Percentiles rank a stretch among this genome's conserved stretches.
Evolutionary conservation across 345 rosid genomes (phyloP).

Genomic region (Eucalyptus cladocalyx): DNA sequence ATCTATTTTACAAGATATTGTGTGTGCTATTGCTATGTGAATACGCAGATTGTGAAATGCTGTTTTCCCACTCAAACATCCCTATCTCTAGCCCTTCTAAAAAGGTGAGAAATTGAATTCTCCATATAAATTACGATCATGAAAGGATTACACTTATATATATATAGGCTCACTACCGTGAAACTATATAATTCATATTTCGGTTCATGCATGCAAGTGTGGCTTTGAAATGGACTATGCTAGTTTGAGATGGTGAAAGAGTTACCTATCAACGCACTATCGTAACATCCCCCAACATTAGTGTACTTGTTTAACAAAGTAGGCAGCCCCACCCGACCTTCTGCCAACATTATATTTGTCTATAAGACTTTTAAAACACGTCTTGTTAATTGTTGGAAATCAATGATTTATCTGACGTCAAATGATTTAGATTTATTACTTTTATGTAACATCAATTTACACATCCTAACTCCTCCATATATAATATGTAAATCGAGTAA

Average conservation of each 20-base stretch:
- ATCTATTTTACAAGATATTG: too few species aligned
- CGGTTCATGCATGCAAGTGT: not conserved
- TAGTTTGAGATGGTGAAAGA: not conserved
- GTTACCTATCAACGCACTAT: not conserved
- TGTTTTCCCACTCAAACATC: too few species aligned
- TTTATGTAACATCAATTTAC: not conserved
- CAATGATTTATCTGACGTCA: not conserved
- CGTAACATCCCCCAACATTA: not conserved
- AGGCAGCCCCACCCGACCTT: not conserved
- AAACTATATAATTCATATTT: not conserved
- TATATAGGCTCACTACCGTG: not conserved
- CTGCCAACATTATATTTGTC: not conserved
- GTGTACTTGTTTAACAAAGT: not conserved
- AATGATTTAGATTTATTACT: not conserved
- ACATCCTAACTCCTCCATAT: not conserved
- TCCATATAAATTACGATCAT: not conserved
- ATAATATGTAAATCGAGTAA: not conserved
- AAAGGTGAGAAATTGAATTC: too few species aligned
- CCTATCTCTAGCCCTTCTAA: too few species aligned
- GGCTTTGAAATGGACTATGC: not conserved
- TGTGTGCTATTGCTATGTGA: too few species aligned
- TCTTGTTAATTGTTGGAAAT: not conserved
- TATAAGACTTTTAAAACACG: not conserved
- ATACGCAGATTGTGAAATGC: too few species aligned
- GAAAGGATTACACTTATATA: not conserved